Evolutionary conservation across 345 rosid genomes (phyloP), one percentile per base, ranked within the genome.

Genomic region (Mangifera indica): DNA sequence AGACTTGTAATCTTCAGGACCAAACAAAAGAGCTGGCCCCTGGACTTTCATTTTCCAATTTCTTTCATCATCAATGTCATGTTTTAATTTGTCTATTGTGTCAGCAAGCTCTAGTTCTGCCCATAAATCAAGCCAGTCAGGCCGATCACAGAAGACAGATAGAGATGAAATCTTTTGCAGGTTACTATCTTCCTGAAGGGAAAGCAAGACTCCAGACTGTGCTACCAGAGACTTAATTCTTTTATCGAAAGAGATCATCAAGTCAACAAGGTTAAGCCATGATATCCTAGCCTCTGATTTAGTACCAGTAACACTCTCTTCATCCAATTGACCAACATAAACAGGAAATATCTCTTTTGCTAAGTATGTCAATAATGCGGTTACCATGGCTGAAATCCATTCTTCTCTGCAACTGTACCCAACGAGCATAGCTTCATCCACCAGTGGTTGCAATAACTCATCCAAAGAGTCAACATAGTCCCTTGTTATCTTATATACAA

Each of bases 351-450:
- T 79, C 79, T 88, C 98, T 79, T 88, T 91, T 3, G 87, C 92
- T 84, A 92, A 82, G 83, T 95, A 89, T 15, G 87, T 84, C 7
- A 81, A 82, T 67, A 91, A 71, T 55, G 96, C 83, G 72, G 86
- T 79, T n/a, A 89, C 95, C 97, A 95, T 95, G n/a, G 93, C 91
- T 4, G 94, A 84, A 74, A 92, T 80, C 99, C 98, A 92, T 76
- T 95, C 97, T 78, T 95, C 99, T 72, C 94, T 78, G 81, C 99
- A 95, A 81, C 99, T 91, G 83, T 92, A 95, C 5, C 98, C 97
- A 53, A 80, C 82, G 40, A 95, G 82, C 84, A 86, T 86, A 70
- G 97, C 93, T 83, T 92, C 86, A 72, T 95, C 99, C 74, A 92
- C 93, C 44, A 95, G 84, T 12, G 99, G 99, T 81, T 95, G 99